A percentile compares a stretch with the other conserved stretches of the same genome.
Evolutionary conservation across 1,284 basidiomycete species (phyloP).

Genomic region (Coriolopsis trogii): DNA sequence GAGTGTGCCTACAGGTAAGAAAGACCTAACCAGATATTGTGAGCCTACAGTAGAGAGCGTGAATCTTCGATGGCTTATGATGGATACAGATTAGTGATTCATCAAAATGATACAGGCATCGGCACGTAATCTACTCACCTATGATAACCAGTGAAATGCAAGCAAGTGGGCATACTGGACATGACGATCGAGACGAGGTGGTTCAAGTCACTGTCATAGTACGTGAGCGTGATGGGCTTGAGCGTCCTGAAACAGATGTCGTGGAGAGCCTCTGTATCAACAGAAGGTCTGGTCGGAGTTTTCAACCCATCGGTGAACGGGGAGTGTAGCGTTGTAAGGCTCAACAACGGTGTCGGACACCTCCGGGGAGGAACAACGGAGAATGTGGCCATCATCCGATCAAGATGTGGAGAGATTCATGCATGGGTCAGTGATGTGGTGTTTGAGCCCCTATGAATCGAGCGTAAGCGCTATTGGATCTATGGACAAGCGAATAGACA

Average conservation of each 20-base stretch:
- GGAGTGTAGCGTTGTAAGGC: conserved; percentile 95
- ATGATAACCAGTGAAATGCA: conserved; percentile 99
- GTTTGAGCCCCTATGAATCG: too few relatives aligned
- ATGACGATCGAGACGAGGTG: conserved; percentile 97
- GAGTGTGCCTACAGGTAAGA: too few relatives aligned
- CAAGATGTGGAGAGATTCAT: too few relatives aligned
- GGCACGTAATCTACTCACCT: too few relatives aligned
- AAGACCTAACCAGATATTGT: too few relatives aligned
- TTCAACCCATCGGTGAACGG: conserved; percentile 94
- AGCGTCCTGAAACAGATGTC: conserved; percentile 98
- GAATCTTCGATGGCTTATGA: too few relatives aligned
- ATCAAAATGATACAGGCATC: too few relatives aligned
- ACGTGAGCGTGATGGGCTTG: conserved; percentile 92
- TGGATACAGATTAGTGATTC: too few relatives aligned
- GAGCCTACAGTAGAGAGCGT: too few relatives aligned
- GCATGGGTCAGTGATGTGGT: too few relatives aligned
- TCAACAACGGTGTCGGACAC: conserved; percentile 98
- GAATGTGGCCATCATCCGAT: conserved; percentile 98
- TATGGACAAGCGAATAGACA: too few relatives aligned
- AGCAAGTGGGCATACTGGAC: conserved; percentile 95
- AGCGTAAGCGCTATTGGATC: too few relatives aligned
- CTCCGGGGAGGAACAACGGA: conserved; percentile 94
- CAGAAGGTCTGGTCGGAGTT: conserved; percentile 97
- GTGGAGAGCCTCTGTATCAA: conserved; percentile 96
- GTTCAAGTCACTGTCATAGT: conserved; percentile 97